Evolutionary conservation across 2,329 filamentous ascomycete species (phyloP).

Genomic region (Biscogniauxia sp.): DNA sequence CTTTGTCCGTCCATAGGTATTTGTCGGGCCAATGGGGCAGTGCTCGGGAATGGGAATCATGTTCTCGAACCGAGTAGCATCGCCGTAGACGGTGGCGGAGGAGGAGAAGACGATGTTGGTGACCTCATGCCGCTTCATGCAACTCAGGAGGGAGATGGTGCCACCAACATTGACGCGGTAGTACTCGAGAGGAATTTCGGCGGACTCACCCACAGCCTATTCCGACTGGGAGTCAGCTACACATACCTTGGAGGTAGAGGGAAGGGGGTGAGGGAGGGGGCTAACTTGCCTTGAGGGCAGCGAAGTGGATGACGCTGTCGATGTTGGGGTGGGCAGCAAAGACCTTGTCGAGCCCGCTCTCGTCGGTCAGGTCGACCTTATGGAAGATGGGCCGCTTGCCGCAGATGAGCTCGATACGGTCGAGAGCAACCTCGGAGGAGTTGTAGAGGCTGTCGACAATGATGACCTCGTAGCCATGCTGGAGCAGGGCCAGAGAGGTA

Average conservation of each 20-base stretch:
- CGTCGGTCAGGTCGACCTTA: constrained; percentile 84
- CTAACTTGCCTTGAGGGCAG: constrained; percentile 78
- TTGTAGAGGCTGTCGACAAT: constrained; percentile 98
- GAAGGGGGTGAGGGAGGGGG: constrained; percentile 1
- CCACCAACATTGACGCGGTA: constrained; percentile 96
- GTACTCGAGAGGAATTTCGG: constrained; percentile 93
- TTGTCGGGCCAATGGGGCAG: constrained; percentile 94
- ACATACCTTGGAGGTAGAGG: constrained; percentile 3
- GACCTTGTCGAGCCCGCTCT: constrained; percentile 77
- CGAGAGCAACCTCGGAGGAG: constrained; percentile 85
- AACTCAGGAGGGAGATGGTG: constrained; percentile 79
- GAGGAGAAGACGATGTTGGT: constrained; percentile 98
- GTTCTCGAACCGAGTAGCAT: constrained; percentile 90
- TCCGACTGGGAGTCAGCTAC: constrained; percentile 19
- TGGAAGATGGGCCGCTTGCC: constrained; percentile 86
- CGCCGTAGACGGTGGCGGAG: constrained; percentile 96
- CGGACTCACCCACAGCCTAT: constrained; percentile 92
- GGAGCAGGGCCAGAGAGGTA: constrained; percentile 85
- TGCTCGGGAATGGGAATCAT: constrained; percentile 99
- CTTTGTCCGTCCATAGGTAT: constrained; percentile 97
- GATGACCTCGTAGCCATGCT: constrained; percentile 94
- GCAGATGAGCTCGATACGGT: constrained; percentile 90
- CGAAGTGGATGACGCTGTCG: constrained; percentile 98
- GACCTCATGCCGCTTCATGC: constrained; percentile 88
- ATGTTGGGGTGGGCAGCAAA: constrained; percentile 89